phyloP scores from a whole-genome alignment of 495 filamentous ascomycete species.

The Xylaria intraflava region DNA sequence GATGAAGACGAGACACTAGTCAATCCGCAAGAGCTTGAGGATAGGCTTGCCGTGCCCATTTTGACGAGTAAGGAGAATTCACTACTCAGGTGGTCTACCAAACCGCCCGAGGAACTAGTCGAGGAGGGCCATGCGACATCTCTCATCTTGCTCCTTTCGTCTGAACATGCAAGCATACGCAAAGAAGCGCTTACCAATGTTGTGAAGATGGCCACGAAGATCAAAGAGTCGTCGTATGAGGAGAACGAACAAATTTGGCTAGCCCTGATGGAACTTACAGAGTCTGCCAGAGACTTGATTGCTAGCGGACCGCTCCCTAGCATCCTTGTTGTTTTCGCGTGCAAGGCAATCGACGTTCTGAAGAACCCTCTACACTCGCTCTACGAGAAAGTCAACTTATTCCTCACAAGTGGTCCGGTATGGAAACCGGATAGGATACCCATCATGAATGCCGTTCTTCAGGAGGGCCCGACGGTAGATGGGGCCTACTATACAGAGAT shows the following conservation, averaged over 20 bases:
- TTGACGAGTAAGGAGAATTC: slow-evolving; percentile 47
- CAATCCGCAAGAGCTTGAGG: slow-evolving; percentile 24
- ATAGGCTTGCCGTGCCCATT: slow-evolving; percentile 29
- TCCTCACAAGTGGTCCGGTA: slow-evolving; percentile 65
- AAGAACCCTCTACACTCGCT: slow-evolving; percentile 72
- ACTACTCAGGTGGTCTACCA: slow-evolving; percentile 61
- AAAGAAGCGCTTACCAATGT: slow-evolving; percentile 66
- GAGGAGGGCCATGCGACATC: slow-evolving; percentile 63
- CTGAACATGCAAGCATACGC: slow-evolving; percentile 63
- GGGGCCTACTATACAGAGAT: slow-evolving; percentile 70
- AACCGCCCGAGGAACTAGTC: slow-evolving; percentile 65
- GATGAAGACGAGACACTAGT: slow-evolving; percentile 4
- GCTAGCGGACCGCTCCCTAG: slow-evolving; percentile 58
- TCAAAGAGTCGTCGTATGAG: slow-evolving; percentile 63
- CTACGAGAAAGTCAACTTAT: slow-evolving; percentile 80
- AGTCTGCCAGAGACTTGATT: slow-evolving; percentile 56
- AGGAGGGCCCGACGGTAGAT: slow-evolving; percentile 62
- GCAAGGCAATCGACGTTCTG: slow-evolving; percentile 59
- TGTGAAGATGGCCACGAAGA: slow-evolving; percentile 54
- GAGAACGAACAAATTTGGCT: slow-evolving; percentile 72
- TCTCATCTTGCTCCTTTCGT: slow-evolving; percentile 68
- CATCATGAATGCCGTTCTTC: slow-evolving; percentile 65
- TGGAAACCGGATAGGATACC: slow-evolving; percentile 73
- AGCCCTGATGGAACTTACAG: slow-evolving; percentile 68
- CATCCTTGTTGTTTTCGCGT: slow-evolving; percentile 66